Evolutionary conservation across 345 rosid species (phyloP), one percentile per base, ranked within the genome.

Genomic region (Mangifera indica): DNA sequence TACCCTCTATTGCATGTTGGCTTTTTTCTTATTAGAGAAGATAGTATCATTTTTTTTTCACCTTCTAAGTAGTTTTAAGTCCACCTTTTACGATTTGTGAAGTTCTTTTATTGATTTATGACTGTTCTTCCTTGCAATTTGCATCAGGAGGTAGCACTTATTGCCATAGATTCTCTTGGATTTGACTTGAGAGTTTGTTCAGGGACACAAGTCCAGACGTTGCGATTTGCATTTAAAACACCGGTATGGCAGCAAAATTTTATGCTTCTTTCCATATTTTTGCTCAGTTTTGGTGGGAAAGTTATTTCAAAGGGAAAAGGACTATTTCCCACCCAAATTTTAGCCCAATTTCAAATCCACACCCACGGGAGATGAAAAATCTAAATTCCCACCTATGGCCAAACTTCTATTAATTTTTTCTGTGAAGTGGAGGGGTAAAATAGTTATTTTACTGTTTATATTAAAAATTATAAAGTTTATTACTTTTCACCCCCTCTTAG

Each of bases 171-270:
- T 82, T 87, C 97, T 44, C 82, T 90, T 21, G 98, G 98, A 32
- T 92, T 94, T 70, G 89, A 86, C 80, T 73, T 87, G 73, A 88
- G 98, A 80, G 87, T 87, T 74, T 95, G 99, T 63, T 86, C 91
- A 67, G 99, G 91, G 80, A 85, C 92, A 4, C 89, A 91, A 76
- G 81, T 95, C 65, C 89, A 90, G 67, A 87, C 97, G 20, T 74
- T 94, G 79, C 88, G 98, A 64, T 87, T 89, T 79, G 74, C 89
- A 71, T 93, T 93, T 76, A 79, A 70, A 55, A 61, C 86, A 70
- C 83, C 83, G 93, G 99, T 95, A 91, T 62, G 80, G 37, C 18
- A 9, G 29, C 46, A 3, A 37, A 21, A 20, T 70, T 45, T 54
- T 48, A 5, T 46, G 54, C 18, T 48, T 20, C 40, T 11, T 46